Conservation (phyloP, 495 filamentous ascomycete species). For the Parathielavia appendiculata region DNA sequence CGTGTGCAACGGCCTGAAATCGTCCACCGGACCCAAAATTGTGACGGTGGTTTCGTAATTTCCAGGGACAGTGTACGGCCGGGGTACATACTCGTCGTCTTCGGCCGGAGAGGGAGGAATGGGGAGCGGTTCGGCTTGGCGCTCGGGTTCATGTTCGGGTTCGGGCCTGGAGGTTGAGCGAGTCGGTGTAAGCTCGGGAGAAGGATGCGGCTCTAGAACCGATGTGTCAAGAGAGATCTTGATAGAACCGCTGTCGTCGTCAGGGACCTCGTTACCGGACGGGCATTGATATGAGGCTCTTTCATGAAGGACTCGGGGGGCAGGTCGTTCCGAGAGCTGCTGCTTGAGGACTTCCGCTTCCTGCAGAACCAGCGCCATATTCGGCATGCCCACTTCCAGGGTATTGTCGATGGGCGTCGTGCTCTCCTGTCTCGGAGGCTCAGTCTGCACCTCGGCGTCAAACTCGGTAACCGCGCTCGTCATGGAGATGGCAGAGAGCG, state of each 20-base stretch:
- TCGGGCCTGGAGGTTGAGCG: constrained; percentile 24
- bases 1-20: constrained; percentile 35
- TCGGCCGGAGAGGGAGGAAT: constrained; percentile 15
- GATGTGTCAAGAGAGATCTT: constrained; percentile 40
- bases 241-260: constrained; percentile 40
- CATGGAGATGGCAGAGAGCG: constrained; percentile 49
- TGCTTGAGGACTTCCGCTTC: constrained; percentile 15
- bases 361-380: constrained; percentile 15
- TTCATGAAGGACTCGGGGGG: constrained; percentile 18
- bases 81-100: constrained; percentile 38
- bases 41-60: constrained; percentile 42
- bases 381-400: background rate
- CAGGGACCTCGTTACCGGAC: constrained; percentile 33
- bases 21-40: constrained; percentile 39
- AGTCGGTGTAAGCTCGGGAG: constrained; percentile 32
- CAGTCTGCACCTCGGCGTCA: constrained; percentile 63
- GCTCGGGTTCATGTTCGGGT: constrained; percentile 1
- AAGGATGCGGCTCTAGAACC: constrained; percentile 11
- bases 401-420: constrained; percentile 4
- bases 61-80: constrained; percentile 33
- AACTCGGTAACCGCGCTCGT: constrained; percentile 61
- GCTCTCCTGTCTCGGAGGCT: constrained; percentile 34
- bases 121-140: constrained; percentile 21
- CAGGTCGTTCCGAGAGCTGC: background rate
- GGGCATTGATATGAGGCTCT: constrained; percentile 39